Percentiles rank a stretch among this genome's conserved stretches.
Conservation (phyloP, 192 early-diverging fungal genomes). For the Helicostylum pulchrum region DNA sequence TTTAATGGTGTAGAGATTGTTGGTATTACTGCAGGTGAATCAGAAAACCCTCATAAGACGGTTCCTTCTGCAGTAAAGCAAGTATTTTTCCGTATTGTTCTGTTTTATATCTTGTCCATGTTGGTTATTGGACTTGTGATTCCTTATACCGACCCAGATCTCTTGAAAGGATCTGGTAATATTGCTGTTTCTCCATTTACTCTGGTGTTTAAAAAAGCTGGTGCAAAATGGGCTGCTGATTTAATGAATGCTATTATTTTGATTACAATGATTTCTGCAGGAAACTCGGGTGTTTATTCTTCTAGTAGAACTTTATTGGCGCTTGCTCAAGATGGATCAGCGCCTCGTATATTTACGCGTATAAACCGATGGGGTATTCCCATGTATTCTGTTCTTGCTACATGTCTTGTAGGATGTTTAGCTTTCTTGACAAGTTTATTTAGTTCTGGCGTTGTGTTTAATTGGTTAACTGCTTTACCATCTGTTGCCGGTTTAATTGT, state of each 20-base stretch:
- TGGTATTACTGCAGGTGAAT: constrained; percentile 85
- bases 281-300: constrained; percentile 85
- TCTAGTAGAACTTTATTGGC: constrained; percentile 74
- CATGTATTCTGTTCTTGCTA: constrained; percentile 53
- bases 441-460: constrained; percentile 65
- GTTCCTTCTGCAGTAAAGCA: constrained; percentile 66
- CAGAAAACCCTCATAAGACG: constrained; percentile 75
- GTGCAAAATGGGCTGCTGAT: constrained; percentile 54
- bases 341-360: constrained; percentile 58
- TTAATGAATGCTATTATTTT: constrained; percentile 71
- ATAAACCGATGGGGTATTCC: constrained; percentile 70
- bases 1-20: constrained; percentile 85
- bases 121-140: constrained; percentile 82
- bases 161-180: constrained; percentile 53
- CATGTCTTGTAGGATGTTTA: constrained; percentile 57
- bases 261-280: constrained; percentile 65
- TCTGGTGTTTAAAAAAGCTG: constrained; percentile 58
- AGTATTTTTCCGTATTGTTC: constrained; percentile 75
- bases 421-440: constrained; percentile 58
- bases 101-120: constrained; percentile 81
- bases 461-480: constrained; percentile 57
- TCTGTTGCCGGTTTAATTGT: constrained; percentile 77
- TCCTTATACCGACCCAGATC: constrained; percentile 55
- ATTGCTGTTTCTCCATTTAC: constrained; percentile 64
- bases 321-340: constrained; percentile 70